Base-by-base conservation (phyloP, 1,139 yeast species). In the Blastobotrys aristatus region DNA sequence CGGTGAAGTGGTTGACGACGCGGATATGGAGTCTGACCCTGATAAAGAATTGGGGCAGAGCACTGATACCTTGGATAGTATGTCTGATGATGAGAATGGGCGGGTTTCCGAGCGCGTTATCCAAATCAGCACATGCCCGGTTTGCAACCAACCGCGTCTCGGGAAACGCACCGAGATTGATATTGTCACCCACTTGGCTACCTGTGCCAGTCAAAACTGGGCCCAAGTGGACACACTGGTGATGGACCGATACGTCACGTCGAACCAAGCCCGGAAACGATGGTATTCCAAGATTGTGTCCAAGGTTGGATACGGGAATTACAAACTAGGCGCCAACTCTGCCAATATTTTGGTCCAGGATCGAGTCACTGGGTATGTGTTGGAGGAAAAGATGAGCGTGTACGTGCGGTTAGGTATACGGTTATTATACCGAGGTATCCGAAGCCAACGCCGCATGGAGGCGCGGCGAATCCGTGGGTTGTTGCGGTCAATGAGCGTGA, bases 321-420 rank as follows among this genome's bases (percentile, higher is more conserved):
- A 89, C 63, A 80, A 82, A 43, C 68, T 90, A 27, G 98, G 98
- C 1, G 84, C 89, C 33, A 87, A 90, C 61, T 87, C 94, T 41
- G 98, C 97, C 13, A 90, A 90, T 61, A 92, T 92, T 36, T 71
- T 92, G 46, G 97, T 92, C 2, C 97, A 92, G 64, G 97, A 92
- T 65, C 73, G 98, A 54, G 73, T 76, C 35, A 84, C 96, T 0
- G 98, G 98, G 0, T 77, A 85, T 44, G 79, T 92, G 16, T 69
- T 85, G 62, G 97, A 92, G 62, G 98, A 92, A 60, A 88, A 89
- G 58, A 92, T 92, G 86, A 84, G 92, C 47, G 80, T 86, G 1
- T 87, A 87, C 59, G 95, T 92, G 6, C 73, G 96, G 48, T 64
- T 92, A 31, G 98, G 97, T 0, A 90, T 92, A 46, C 69, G 97